These are phyloP conservation scores for Geopyxis carbonaria DNA, from an alignment of 495 filamentous ascomycete genomes.

Conservation along the genomic window DNA sequence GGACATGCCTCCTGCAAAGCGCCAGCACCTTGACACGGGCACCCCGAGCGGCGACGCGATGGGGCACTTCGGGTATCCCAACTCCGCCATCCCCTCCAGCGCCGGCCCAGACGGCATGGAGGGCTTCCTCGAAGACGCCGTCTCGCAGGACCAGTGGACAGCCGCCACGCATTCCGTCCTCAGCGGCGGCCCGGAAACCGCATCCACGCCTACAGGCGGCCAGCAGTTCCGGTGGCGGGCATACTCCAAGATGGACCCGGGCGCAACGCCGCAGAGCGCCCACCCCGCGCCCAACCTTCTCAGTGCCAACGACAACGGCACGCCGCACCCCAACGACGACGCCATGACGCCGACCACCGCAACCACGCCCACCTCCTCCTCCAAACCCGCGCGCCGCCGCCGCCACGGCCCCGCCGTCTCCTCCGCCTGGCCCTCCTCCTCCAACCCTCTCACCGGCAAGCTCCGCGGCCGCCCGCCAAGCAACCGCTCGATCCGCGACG, in stretches of 20 bases:
- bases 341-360: conserved; percentile 12
- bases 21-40: conserved; percentile 52
- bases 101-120: conserved; percentile 41
- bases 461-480: conserved; percentile 71
- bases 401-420: conserved; percentile 90
- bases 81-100: conserved; percentile 39
- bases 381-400: conserved; percentile 37
- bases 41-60: conserved; percentile 29
- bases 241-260: conserved; percentile 19
- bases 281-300: conserved; percentile 17
- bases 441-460: conserved; percentile 50
- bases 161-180: conserved; percentile 28
- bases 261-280: conserved; percentile 17
- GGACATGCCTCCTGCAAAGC: conserved; percentile 33
- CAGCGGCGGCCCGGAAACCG: conserved; percentile 7
- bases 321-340: conserved; percentile 14
- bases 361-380: conserved; percentile 18
- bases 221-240: conserved; percentile 35
- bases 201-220: conserved; percentile 14
- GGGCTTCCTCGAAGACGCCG: conserved; percentile 15
- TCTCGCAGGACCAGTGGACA: conserved; percentile 36
- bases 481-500: conserved; percentile 53
- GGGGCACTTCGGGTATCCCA: conserved; percentile 32
- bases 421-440: conserved; percentile 74
- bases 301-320: conserved; percentile 10